These are phyloP conservation scores for Crithidia brevicula DNA, from an alignment of 208 protist species.

Conservation along the genomic window DNA sequence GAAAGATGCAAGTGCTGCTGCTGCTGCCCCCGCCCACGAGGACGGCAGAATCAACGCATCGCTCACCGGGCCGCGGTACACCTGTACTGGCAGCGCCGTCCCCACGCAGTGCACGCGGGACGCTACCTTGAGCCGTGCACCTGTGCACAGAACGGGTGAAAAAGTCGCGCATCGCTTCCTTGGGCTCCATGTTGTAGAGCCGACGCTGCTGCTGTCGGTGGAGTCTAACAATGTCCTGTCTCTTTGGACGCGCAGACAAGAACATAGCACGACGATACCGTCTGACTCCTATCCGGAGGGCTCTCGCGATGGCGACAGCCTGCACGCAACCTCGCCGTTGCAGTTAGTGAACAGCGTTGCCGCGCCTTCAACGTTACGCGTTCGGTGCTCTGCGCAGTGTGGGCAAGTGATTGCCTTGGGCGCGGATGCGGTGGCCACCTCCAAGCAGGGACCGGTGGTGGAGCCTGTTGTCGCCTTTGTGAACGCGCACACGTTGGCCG, in stretches of 20 bases:
- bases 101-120: slow-evolving; percentile 19
- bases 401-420: slow-evolving; percentile 34
- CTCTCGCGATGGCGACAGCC: too few relatives aligned
- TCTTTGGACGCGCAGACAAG: slow-evolving; percentile 26
- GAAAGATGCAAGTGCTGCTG: background rate
- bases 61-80: slow-evolving; percentile 14
- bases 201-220: slow-evolving; percentile 22
- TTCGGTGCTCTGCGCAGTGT: slow-evolving; percentile 29
- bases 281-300: too few relatives aligned
- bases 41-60: too few relatives aligned
- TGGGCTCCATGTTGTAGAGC: slow-evolving; percentile 15
- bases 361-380: slow-evolving; percentile 22
- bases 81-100: slow-evolving; percentile 26
- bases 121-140: background rate
- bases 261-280: background rate
- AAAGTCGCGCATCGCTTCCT: slow-evolving; percentile 31
- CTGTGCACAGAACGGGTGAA: background rate
- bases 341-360: slow-evolving; percentile 7
- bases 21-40: background rate
- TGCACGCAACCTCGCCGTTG: background rate
- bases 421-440: slow-evolving; percentile 23
- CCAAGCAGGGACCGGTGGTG: background rate
- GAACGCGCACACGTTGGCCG: slow-evolving; percentile 28
- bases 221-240: slow-evolving; percentile 47
- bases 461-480: slow-evolving; percentile 43